Evolutionary conservation across 306 rosid species (phyloP), one percentile per base, ranked within the genome.

Genomic region (Ormosia emarginata): DNA sequence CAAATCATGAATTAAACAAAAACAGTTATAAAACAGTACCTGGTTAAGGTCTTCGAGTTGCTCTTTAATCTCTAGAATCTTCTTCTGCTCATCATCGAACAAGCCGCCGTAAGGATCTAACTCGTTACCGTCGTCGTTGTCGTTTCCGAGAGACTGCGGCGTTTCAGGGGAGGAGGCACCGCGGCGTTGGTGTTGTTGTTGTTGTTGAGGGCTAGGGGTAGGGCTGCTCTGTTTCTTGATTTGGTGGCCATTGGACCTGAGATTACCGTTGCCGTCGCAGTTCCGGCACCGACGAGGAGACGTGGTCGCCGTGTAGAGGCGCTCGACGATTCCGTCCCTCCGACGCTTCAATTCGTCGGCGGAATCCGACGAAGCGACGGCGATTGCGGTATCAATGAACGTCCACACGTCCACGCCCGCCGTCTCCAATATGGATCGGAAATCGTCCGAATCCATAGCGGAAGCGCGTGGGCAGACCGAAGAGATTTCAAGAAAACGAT

Each of bases 331-430:
- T 62, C 86, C 90, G 9, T 96, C 98, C 44, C 99, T 83, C 30
- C 97, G 90, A 18, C 64, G 88, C 89, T 85, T 96, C 76, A 96
- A 73, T 41, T 93, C 97, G 9, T 14, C 74, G 56, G 85, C 91
- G 78, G 67, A 87, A 30, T 96, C 99, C 15, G 40, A 2, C 6
- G 97, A 80, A 17, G 99, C 99, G 4, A 96, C 95, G 30, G 83
- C 85, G 66, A 96, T 93, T 14, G 98, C 98, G 7, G 98, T 87
- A 80, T 93, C 98, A 40, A 96, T 91, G 76, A 96, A 88, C 68
- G 90, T 73, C 91, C 96, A 96, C 0, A 96, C 89, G 75, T 96
- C 98, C n/a, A 96, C 92, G 4, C 97, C 97, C 0, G 97, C 87
- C 12, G 88, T 87, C 0, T 91, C 93, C 74, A 96, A 52, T 52